Evolutionary conservation across 192 early-diverging fungal species (phyloP).

Genomic region (Linnemannia schmuckeri): DNA sequence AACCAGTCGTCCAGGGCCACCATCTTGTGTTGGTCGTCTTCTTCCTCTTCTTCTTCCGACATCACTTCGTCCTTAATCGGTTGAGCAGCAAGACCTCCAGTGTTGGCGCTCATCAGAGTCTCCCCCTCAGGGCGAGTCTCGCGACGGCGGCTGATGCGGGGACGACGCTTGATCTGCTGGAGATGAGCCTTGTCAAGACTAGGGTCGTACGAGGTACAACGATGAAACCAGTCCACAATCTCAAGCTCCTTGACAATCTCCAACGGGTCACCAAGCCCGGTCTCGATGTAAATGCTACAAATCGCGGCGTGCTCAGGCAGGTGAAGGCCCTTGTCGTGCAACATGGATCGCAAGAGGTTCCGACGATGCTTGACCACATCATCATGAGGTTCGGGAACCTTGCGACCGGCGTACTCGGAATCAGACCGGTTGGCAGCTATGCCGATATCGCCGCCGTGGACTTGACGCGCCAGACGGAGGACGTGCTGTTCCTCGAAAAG

Average conservation of each 20-base stretch:
- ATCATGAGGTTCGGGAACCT: neutral
- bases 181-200: slow-evolving; percentile 6
- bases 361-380: neutral
- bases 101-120: neutral
- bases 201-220: slow-evolving; percentile 1
- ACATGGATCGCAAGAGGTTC: neutral
- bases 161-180: slow-evolving; percentile 7
- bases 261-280: slow-evolving; percentile 2
- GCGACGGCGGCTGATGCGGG: slow-evolving; percentile 3
- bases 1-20: slow-evolving; percentile 9
- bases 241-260: slow-evolving; percentile 6
- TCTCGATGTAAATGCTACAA: slow-evolving; percentile 10
- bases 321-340: neutral
- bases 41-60: slow-evolving; percentile 12
- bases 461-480: slow-evolving; percentile 6
- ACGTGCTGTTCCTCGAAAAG: slow-evolving; percentile 8
- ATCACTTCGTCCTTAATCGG: slow-evolving; percentile 1
- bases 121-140: neutral
- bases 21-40: slow-evolving; percentile 8
- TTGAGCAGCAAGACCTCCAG: neutral
- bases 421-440: neutral
- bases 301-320: slow-evolving; percentile 8
- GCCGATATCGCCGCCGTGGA: neutral
- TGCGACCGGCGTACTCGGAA: slow-evolving; percentile 5
- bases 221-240: slow-evolving; percentile 18